Evolutionary conservation across 2,329 filamentous ascomycete species (phyloP).

Genomic region (Elsinoe australis): DNA sequence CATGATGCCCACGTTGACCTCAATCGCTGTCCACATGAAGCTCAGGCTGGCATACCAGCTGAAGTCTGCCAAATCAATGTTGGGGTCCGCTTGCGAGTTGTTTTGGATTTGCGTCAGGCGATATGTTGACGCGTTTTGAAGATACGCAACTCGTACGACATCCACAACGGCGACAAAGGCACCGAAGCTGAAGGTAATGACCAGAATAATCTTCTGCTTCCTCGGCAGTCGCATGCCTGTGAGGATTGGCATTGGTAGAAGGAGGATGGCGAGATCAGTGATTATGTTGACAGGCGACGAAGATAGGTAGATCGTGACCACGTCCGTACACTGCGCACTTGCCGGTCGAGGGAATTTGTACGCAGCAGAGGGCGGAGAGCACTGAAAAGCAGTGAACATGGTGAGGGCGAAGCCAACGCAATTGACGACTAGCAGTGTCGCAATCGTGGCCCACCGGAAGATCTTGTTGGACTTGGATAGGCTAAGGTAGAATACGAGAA

Average conservation of each 20-base stretch:
- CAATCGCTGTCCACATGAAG: conserved; percentile 89
- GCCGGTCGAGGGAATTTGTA: conserved; percentile 46
- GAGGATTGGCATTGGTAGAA: conserved; percentile 79
- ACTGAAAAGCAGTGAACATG: conserved; percentile 82
- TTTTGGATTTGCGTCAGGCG: conserved; percentile 37
- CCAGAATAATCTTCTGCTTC: conserved; percentile 79
- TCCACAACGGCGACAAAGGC: conserved; percentile 84
- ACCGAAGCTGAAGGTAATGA: conserved; percentile 78
- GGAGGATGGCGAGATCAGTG: conserved; percentile 79
- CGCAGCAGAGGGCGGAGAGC: conserved; percentile 62
- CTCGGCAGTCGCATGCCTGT: conserved; percentile 76
- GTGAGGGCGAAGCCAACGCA: conserved; percentile 70
- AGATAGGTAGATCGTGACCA: conserved; percentile 57
- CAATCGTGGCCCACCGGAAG: conserved; percentile 74
- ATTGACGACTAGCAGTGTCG: conserved; percentile 70
- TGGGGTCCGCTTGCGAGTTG: conserved; percentile 29
- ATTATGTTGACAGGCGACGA: conserved; percentile 88
- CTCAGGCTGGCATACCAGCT: conserved; percentile 70
- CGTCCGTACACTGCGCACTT: conserved; percentile 50
- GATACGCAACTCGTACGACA: conserved; percentile 80
- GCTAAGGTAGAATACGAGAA: conserved; percentile 81
- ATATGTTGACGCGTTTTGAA: conserved; percentile 60
- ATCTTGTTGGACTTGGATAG: conserved; percentile 71
- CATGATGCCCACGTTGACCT: conserved; percentile 83
- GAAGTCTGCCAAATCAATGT: conserved; percentile 43